Conservation (phyloP, 805 yeast genomes). For the Saturnispora sekii region DNA sequence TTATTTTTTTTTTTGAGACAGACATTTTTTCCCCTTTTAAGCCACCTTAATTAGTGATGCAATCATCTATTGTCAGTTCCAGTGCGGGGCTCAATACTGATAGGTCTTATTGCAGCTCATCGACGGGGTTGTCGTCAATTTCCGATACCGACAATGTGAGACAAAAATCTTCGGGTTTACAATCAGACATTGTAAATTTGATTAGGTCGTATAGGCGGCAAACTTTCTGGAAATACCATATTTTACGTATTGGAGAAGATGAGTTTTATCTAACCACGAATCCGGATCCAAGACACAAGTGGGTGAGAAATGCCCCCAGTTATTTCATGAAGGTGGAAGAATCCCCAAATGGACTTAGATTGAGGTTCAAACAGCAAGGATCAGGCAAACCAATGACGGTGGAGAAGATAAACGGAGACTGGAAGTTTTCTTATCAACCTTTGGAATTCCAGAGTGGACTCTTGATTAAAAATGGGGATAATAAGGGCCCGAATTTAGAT, state of each 20-base stretch:
- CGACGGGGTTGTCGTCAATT: no score
- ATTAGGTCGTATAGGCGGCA: neutral
- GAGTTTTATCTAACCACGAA: slow-evolving; percentile 58
- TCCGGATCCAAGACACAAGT: slow-evolving; percentile 51
- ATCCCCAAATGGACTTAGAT: slow-evolving; percentile 21
- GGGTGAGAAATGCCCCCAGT: slow-evolving; percentile 54
- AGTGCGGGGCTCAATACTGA: no score
- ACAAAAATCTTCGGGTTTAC: no score
- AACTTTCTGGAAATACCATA: slow-evolving; percentile 53
- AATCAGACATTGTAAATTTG: neutral
- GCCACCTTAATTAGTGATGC: no score
- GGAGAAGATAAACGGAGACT: slow-evolving; percentile 20
- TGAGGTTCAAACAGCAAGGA: slow-evolving; percentile 21
- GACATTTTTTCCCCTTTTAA: neutral
- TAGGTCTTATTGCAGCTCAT: no score
- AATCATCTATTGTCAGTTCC: no score
- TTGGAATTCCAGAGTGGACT: slow-evolving; percentile 13
- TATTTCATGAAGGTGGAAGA: slow-evolving; percentile 38
- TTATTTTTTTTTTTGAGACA: neutral
- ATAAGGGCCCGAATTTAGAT: no score
- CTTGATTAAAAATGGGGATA: slow-evolving; percentile 5
- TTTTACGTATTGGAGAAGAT: slow-evolving; percentile 38
- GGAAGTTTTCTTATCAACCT: slow-evolving; percentile 9
- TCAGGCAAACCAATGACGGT: slow-evolving; percentile 15
- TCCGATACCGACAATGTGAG: no score